phyloP scores from a whole-genome alignment of 306 rosid species.

The Crotalaria pallida region DNA sequence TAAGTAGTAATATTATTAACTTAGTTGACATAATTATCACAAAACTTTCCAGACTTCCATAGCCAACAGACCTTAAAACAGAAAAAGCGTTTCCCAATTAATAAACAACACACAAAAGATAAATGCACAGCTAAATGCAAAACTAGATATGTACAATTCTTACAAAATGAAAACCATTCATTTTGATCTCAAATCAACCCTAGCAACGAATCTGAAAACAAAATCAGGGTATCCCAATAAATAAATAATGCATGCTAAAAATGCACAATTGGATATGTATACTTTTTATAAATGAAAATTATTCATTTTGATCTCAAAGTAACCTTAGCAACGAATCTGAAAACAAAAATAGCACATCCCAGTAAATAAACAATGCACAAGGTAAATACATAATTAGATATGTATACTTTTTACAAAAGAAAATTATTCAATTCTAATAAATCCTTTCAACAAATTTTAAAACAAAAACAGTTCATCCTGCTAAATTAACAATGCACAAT shows the following conservation, averaged over 20 bases:
- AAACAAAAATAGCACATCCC: background rate
- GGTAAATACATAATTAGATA: background rate
- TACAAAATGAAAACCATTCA: background rate
- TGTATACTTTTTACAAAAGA: background rate
- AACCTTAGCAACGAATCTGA: background rate
- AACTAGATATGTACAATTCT: background rate
- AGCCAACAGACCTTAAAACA: background rate
- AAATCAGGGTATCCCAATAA: background rate
- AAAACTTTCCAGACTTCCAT: background rate
- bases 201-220: background rate
- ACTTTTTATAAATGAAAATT: background rate
- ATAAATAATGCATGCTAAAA: background rate
- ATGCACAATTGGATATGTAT: background rate
- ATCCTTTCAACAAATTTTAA: background rate
- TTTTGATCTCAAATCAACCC: background rate
- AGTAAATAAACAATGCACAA: background rate
- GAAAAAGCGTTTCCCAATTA: background rate
- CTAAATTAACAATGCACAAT: background rate
- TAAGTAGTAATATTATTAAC: background rate
- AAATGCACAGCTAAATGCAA: background rate
- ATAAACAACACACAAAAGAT: background rate
- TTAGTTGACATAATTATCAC: background rate
- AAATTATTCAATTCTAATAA: background rate
- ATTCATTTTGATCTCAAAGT: background rate
- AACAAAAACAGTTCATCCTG: background rate